These are phyloP conservation scores for Aspergillus floridensis DNA, from an alignment of 2,329 filamentous ascomycete genomes.

Conservation along the genomic window DNA sequence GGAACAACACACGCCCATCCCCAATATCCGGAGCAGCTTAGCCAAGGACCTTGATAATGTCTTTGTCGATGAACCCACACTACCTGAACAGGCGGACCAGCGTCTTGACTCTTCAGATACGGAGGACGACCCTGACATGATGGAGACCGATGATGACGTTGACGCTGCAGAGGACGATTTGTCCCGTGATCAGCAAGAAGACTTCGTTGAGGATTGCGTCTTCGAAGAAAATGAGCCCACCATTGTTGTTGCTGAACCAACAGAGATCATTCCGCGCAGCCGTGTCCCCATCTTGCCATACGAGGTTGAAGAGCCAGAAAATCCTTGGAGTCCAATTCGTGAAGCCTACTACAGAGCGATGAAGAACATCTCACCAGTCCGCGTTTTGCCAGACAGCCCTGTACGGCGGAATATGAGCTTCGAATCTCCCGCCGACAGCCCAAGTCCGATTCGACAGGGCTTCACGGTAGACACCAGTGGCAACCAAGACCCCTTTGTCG, in stretches of 20 bases:
- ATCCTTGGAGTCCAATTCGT: constrained; percentile 8
- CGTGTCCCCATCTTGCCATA: constrained; percentile 19
- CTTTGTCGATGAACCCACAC: constrained; percentile 13
- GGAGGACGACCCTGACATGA: background rate
- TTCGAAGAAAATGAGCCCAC: constrained; percentile 22
- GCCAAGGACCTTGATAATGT: constrained; percentile 20
- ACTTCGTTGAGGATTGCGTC: constrained; percentile 14
- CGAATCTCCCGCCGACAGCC: background rate
- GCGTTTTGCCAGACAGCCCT: background rate
- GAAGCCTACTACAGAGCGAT: background rate
- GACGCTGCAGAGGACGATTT: background rate
- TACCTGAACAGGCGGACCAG: background rate
- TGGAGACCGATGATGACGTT: background rate
- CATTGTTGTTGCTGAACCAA: constrained; percentile 18
- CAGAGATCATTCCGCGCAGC: constrained; percentile 7
- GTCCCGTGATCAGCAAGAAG: constrained; percentile 11
- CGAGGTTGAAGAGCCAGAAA: constrained; percentile 21
- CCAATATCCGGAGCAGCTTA: constrained; percentile 3
- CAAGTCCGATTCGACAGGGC: background rate
- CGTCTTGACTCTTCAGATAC: background rate
- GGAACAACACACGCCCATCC: background rate
- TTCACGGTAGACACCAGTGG: background rate
- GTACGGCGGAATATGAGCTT: background rate
- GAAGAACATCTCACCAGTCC: background rate
- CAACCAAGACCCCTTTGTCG: constrained; percentile 7